Evolutionary conservation across 306 rosid genomes (phyloP).

Genomic region (Inga laurina): DNA sequence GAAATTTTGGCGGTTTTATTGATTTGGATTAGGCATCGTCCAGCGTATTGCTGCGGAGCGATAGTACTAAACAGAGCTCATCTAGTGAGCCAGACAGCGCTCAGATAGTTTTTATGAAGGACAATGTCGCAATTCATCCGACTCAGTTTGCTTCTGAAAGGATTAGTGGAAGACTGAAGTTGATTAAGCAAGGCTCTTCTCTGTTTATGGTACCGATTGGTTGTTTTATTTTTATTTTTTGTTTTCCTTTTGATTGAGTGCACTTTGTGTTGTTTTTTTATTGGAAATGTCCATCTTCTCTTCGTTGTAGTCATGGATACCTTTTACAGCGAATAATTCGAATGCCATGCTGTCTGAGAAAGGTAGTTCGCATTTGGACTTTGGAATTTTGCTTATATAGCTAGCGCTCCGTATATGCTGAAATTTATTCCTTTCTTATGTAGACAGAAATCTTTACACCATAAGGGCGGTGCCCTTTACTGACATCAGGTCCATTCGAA

Average conservation of each 20-base stretch:
- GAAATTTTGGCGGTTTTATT: constrained; percentile 8
- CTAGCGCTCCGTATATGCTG: constrained; percentile 20
- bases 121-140: constrained; percentile 95
- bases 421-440: constrained; percentile 38
- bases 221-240: constrained; percentile 8
- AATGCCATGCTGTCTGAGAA: constrained; percentile 72
- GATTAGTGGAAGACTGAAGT: constrained; percentile 84
- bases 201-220: constrained; percentile 63
- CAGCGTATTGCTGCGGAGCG: constrained; percentile 68
- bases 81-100: constrained; percentile 71
- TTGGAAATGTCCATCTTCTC: constrained; percentile 19
- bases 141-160: constrained; percentile 81
- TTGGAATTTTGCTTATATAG: background rate
- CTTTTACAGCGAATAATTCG: constrained; percentile 71
- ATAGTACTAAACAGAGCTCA: constrained; percentile 67
- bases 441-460: constrained; percentile 85
- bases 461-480: constrained; percentile 80
- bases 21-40: constrained; percentile 58
- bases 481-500: constrained; percentile 84
- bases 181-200: constrained; percentile 74
- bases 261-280: background rate
- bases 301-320: constrained; percentile 82
- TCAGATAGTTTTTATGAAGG: constrained; percentile 72
- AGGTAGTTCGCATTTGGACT: constrained; percentile 53
- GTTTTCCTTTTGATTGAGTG: background rate